Evolutionary conservation across 768 basidiomycete species (phyloP).

Genomic region (Termitomyces eurrhizus): DNA sequence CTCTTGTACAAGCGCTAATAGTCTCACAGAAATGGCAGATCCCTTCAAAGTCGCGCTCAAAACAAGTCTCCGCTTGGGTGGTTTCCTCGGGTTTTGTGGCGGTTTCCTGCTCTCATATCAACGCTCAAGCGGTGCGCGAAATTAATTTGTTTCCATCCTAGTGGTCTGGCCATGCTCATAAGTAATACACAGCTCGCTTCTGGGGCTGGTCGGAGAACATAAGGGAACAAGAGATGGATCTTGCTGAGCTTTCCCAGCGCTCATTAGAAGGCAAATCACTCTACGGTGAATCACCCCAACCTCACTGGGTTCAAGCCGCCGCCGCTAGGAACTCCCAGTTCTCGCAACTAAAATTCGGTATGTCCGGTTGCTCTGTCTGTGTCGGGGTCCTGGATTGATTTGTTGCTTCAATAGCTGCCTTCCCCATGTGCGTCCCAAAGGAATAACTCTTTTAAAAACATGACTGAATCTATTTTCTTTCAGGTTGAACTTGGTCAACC

Average conservation of each 20-base stretch:
- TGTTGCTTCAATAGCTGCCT: conserved; percentile 41
- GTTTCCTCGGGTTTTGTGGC: conserved; percentile 79
- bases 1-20: conserved; percentile 7
- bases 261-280: conserved; percentile 78
- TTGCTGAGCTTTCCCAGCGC: conserved; percentile 72
- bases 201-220: conserved; percentile 94
- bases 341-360: conserved; percentile 92
- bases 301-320: conserved; percentile 80
- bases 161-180: neutral
- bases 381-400: conserved; percentile 10
- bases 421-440: conserved; percentile 62
- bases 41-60: conserved; percentile 34
- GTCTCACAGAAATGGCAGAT: conserved; percentile 44
- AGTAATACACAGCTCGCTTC: conserved; percentile 64
- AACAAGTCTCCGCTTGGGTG: conserved; percentile 48
- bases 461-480: conserved; percentile 10
- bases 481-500: conserved; percentile 96
- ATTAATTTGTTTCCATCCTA: conserved; percentile 13
- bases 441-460: neutral
- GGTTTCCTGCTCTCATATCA: conserved; percentile 95
- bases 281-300: conserved; percentile 81
- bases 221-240: conserved; percentile 74
- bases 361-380: conserved; percentile 25
- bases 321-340: conserved; percentile 87
- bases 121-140: conserved; percentile 73